These are phyloP conservation scores for Nicotiana knightiana DNA, from an alignment of 257 asterid genomes.

Conservation along the genomic window DNA sequence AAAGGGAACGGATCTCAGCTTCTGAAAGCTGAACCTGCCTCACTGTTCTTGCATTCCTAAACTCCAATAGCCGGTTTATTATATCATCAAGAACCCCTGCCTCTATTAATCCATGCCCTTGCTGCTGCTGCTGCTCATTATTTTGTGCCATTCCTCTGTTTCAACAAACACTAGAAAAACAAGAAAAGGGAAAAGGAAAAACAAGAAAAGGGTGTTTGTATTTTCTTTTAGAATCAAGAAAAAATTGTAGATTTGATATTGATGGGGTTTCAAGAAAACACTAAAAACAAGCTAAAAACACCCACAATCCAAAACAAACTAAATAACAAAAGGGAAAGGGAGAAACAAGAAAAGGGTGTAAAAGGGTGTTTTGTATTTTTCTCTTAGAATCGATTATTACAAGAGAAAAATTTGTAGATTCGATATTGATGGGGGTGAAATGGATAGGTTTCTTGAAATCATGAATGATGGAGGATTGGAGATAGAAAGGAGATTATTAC, in stretches of 20 bases:
- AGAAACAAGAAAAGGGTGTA: neutral
- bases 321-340: neutral
- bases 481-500: neutral
- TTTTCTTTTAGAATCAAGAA: neutral
- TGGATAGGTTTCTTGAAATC: neutral
- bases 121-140: neutral
- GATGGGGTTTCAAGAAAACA: neutral
- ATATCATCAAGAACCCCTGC: conserved; percentile 76
- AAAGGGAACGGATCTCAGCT: conserved; percentile 85
- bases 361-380: neutral
- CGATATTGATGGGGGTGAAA: neutral
- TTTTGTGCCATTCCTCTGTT: conserved; percentile 46
- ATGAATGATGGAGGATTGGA: neutral
- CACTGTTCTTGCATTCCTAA: conserved; percentile 65
- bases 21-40: conserved; percentile 91
- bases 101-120: conserved; percentile 55
- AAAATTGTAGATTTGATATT: neutral
- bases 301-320: conserved; percentile 1
- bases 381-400: conserved; percentile 1
- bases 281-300: neutral
- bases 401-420: neutral
- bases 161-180: neutral
- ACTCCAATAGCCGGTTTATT: conserved; percentile 73
- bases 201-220: neutral
- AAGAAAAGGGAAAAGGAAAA: neutral